A percentile compares a stretch with the other conserved stretches of the same genome.
These are phyloP conservation scores for Macrocybe sp. DNA, from an alignment of 1,284 basidiomycete species.

Conservation along the genomic window DNA sequence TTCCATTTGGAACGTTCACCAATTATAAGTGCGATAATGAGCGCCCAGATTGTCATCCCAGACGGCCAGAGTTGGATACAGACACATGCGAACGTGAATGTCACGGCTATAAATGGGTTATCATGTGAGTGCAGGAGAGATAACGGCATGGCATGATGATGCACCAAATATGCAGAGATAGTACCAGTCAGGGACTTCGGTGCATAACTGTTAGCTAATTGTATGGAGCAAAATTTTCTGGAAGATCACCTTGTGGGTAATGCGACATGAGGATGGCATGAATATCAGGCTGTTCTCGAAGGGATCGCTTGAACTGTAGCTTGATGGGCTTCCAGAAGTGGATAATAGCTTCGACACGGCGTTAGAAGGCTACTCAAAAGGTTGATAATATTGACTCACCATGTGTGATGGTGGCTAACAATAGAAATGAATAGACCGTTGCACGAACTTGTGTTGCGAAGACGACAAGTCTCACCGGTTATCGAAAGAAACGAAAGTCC, in stretches of 20 bases:
- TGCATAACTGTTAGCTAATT: background rate
- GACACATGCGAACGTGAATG: slow-evolving; percentile 61
- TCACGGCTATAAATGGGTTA: slow-evolving; percentile 28
- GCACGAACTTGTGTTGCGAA: background rate
- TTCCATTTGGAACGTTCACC: slow-evolving; percentile 19
- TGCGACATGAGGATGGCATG: slow-evolving; percentile 76
- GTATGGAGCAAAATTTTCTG: slow-evolving; percentile 1
- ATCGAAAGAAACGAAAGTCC: slow-evolving; percentile 41
- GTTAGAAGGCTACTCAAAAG: background rate
- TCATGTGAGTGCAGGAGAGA: background rate
- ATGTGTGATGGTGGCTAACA: slow-evolving; percentile 38
- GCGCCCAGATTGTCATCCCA: slow-evolving; percentile 60
- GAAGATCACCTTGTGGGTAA: slow-evolving; percentile 53
- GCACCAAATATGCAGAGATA: slow-evolving; percentile 37
- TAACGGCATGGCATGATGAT: slow-evolving; percentile 4
- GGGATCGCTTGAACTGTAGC: slow-evolving; percentile 49
- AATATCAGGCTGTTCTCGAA: slow-evolving; percentile 77
- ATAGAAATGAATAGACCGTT: slow-evolving; percentile 17
- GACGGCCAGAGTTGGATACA: slow-evolving; percentile 69
- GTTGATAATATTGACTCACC: slow-evolving; percentile 26
- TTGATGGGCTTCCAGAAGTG: slow-evolving; percentile 75
- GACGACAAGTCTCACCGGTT: slow-evolving; percentile 22
- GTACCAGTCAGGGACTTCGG: slow-evolving; percentile 76
- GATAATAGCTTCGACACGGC: slow-evolving; percentile 59
- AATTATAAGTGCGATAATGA: slow-evolving; percentile 45